phyloP scores from a whole-genome alignment of 2,329 filamentous ascomycete species.

The Pseudonectria foliicola region DNA sequence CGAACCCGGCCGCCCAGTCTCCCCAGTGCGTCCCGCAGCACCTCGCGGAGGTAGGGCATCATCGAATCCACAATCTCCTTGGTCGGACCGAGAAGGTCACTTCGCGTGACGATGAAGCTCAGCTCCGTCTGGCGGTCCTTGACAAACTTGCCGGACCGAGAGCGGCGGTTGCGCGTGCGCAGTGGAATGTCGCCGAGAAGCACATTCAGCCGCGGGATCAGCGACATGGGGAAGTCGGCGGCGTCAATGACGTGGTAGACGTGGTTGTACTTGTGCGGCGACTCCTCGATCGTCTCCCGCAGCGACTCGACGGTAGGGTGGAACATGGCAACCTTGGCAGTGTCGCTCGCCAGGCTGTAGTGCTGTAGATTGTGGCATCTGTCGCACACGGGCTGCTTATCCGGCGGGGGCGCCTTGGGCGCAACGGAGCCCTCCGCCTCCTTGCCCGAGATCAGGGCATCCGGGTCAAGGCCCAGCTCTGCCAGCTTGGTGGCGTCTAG shows the following conservation, averaged over 20 bases:
- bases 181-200: constrained; percentile 65
- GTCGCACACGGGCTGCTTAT: constrained; percentile 63
- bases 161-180: constrained; percentile 73
- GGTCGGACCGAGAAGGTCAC: constrained; percentile 76
- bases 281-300: constrained; percentile 77
- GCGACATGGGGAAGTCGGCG: constrained; percentile 91
- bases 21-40: constrained; percentile 71
- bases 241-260: constrained; percentile 94
- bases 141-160: constrained; percentile 58
- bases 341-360: constrained; percentile 53
- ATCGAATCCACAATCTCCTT: constrained; percentile 78
- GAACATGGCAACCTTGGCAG: constrained; percentile 52
- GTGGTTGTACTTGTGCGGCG: constrained; percentile 84
- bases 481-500: constrained; percentile 36
- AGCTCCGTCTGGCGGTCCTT: constrained; percentile 66
- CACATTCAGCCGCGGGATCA: constrained; percentile 69
- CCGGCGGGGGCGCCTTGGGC: constrained; percentile 10
- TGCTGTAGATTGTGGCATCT: constrained; percentile 79
- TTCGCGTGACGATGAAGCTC: constrained; percentile 84
- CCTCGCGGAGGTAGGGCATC: constrained; percentile 76
- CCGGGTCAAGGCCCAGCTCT: constrained; percentile 39
- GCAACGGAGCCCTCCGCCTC: constrained; percentile 13
- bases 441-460: constrained; percentile 28
- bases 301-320: constrained; percentile 79
- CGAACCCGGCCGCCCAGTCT: constrained; percentile 60